Evolutionary conservation across 2,329 filamentous ascomycete genomes (phyloP).

Genomic region (Stagonosporopsis rhizophila): DNA sequence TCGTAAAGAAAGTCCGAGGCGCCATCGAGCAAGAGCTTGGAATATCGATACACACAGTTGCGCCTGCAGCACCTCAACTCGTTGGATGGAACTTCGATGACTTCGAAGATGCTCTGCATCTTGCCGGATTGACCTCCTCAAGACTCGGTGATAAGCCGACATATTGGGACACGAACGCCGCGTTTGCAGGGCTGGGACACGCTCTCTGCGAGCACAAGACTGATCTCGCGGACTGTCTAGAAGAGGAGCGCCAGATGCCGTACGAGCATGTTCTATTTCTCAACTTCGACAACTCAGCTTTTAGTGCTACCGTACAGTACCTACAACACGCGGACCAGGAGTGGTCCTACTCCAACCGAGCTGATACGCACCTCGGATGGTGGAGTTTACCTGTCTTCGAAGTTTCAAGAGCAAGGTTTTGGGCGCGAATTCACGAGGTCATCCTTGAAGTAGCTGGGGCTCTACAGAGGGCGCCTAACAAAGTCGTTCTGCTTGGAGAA

Average conservation of each 20-base stretch:
- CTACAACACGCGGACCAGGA: constrained; percentile 18
- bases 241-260: constrained; percentile 13
- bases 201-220: constrained; percentile 24
- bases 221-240: constrained; percentile 8
- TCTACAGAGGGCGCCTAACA: constrained; percentile 23
- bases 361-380: constrained; percentile 33
- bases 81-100: constrained; percentile 17
- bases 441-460: constrained; percentile 23
- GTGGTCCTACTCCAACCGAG: constrained; percentile 12
- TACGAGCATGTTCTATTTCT: constrained; percentile 33
- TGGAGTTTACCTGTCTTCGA: constrained; percentile 35
- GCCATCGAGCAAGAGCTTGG: constrained; percentile 27
- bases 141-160: constrained; percentile 8
- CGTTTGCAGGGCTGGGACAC: constrained; percentile 27
- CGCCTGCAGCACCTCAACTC: constrained; percentile 27
- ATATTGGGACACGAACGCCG: constrained; percentile 29
- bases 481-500: constrained; percentile 33
- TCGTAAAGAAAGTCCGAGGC: constrained; percentile 24
- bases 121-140: constrained; percentile 22
- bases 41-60: constrained; percentile 20
- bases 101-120: constrained; percentile 27
- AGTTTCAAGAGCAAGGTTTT: constrained; percentile 31
- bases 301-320: constrained; percentile 29
- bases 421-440: constrained; percentile 31
- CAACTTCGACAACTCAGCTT: constrained; percentile 37